A percentile compares a stretch with the other conserved stretches of the same genome.
Conservation (phyloP, 805 yeast genomes). For the Clavispora fructus region DNA sequence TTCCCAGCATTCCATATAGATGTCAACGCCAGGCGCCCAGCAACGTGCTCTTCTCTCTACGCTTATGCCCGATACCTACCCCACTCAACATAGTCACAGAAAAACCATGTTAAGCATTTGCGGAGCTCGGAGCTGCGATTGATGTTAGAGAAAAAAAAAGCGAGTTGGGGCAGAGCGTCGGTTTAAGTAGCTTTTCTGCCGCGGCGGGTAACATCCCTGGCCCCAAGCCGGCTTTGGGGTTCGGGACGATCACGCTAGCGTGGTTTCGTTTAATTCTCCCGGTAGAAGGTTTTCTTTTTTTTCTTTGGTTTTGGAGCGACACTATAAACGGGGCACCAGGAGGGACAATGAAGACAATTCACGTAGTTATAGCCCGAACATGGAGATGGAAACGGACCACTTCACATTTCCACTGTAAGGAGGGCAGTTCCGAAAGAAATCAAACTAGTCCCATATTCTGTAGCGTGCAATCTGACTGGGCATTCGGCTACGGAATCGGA, state of each 20-base stretch:
- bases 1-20: slow-evolving; percentile 18
- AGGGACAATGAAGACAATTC: too few species aligned
- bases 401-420: too few species aligned
- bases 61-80: slow-evolving; percentile 15
- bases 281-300: too few species aligned
- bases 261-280: too few species aligned
- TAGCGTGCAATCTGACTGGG: too few species aligned
- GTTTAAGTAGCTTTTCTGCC: not conserved
- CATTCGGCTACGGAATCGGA: too few species aligned
- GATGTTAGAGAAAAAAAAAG: slow-evolving; percentile 8
- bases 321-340: too few species aligned
- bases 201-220: slow-evolving; percentile 9
- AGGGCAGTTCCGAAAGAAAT: too few species aligned
- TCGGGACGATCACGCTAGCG: not conserved
- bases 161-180: not conserved
- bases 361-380: too few species aligned
- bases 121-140: slow-evolving; percentile 18
- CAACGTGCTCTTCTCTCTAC: slow-evolving; percentile 18
- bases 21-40: slow-evolving; percentile 23
- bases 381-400: too few species aligned
- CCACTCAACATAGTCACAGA: slow-evolving; percentile 8
- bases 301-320: too few species aligned
- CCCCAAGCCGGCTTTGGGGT: not conserved
- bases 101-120: slow-evolving; percentile 6
- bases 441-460: too few species aligned